Evolutionary conservation across 2,329 filamentous ascomycete genomes (phyloP).

Genomic region (Lasiodiplodia sp.): DNA sequence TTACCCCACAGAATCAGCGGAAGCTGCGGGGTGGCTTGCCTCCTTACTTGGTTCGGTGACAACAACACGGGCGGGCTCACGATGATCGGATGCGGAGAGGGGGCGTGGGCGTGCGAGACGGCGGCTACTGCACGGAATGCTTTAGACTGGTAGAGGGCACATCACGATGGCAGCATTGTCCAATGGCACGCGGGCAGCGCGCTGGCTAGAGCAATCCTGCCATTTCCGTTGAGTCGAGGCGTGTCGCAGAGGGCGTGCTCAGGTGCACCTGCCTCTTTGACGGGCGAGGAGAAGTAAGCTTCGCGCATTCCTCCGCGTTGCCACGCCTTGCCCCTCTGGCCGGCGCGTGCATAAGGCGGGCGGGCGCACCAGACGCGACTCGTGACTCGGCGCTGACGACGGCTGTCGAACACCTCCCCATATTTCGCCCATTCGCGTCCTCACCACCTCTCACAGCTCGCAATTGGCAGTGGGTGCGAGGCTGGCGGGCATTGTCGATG

Average conservation of each 20-base stretch:
- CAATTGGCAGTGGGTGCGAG: conserved; percentile 16
- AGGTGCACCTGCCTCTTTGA: conserved; percentile 20
- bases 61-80: conserved; percentile 10
- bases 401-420: neutral
- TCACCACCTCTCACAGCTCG: neutral
- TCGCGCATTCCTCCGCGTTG: conserved; percentile 2
- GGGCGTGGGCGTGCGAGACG: neutral
- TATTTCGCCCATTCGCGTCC: neutral
- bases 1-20: conserved; percentile 21
- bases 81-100: conserved; percentile 11
- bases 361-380: conserved; percentile 10
- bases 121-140: conserved; percentile 20
- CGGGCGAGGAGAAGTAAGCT: conserved; percentile 5
- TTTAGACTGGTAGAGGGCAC: conserved; percentile 13
- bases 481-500: conserved; percentile 14
- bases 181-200: conserved; percentile 5
- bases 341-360: conserved; percentile 19
- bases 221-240: conserved; percentile 8
- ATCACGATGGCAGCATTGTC: neutral
- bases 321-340: conserved; percentile 15
- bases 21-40: conserved; percentile 18
- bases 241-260: neutral
- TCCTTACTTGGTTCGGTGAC: conserved; percentile 17
- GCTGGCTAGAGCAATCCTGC: conserved; percentile 22
- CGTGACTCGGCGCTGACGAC: conserved; percentile 23